Evolutionary conservation across 108 stramenopile genomes (phyloP).

Genomic region (Ochromonas danica): DNA sequence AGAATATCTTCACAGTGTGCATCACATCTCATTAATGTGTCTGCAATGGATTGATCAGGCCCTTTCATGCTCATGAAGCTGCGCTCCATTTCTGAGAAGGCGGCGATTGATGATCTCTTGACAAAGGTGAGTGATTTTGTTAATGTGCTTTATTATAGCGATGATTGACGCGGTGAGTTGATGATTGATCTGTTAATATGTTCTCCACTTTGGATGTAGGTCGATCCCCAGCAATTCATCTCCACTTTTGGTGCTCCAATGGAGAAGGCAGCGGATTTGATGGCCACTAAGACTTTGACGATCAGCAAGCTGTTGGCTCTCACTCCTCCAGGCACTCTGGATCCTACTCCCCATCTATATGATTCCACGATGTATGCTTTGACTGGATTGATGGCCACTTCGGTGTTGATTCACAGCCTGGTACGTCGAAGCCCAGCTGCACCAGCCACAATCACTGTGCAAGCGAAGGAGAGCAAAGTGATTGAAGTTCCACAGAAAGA

Average conservation of each 20-base stretch:
- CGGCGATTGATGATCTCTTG: conserved; percentile 66
- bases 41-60: no score
- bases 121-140: conserved; percentile 60
- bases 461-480: no score
- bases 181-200: conserved; percentile 62
- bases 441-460: no score
- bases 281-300: conserved; percentile 64
- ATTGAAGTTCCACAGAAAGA: no score
- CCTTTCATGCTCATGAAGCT: conserved; percentile 67
- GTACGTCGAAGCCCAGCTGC: conserved; percentile 32
- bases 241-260: conserved; percentile 35
- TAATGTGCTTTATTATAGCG: conserved; percentile 62
- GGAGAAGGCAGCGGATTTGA: not conserved
- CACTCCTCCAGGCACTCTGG: conserved; percentile 62
- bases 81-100: conserved; percentile 55
- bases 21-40: no score
- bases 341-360: conserved; percentile 76
- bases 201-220: conserved; percentile 59
- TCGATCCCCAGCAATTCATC: not conserved
- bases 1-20: no score
- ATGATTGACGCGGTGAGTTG: conserved; percentile 61
- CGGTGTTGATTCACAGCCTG: conserved; percentile 43
- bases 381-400: conserved; percentile 64
- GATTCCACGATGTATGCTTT: conserved; percentile 71
- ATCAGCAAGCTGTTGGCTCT: conserved; percentile 69